Conservation (phyloP, 169 alveolate genomes). For the Cryptosporidium meleagridis region DNA sequence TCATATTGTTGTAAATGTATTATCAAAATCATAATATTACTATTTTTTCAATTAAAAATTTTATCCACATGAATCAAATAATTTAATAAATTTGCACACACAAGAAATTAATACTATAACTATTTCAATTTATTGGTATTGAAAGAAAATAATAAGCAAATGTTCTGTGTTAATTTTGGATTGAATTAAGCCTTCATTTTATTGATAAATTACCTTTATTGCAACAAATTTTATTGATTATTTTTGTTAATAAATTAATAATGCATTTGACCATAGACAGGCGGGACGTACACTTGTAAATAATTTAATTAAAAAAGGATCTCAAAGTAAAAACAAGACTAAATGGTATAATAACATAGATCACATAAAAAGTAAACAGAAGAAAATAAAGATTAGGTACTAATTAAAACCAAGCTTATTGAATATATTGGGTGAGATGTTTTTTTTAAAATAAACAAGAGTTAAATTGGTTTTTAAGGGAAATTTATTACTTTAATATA, state of each 20-base stretch:
- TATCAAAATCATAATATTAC: no score
- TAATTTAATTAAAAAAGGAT: constrained; percentile 16
- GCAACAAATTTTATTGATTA: not conserved
- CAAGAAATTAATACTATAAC: not conserved
- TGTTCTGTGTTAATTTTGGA: no score
- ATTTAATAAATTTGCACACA: not conserved
- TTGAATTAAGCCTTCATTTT: not conserved
- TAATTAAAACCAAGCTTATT: not conserved
- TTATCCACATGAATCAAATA: not conserved
- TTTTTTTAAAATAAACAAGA: not conserved
- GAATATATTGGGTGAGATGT: not conserved
- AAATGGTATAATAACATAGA: not conserved
- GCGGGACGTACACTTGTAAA: constrained; percentile 69
- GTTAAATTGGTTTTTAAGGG: no score
- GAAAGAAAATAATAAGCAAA: not conserved
- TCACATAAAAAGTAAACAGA: not conserved
- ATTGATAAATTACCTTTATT: not conserved
- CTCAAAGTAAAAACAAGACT: constrained; percentile 32
- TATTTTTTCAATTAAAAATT: no score
- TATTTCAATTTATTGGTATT: not conserved
- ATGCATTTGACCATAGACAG: constrained; percentile 50
- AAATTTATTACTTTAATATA: no score
- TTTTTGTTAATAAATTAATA: not conserved
- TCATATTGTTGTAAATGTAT: no score
- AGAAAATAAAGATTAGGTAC: not conserved